phyloP scores from a whole-genome alignment of 202 grass and related monocot genomes.

The Elaeis oleifera region DNA sequence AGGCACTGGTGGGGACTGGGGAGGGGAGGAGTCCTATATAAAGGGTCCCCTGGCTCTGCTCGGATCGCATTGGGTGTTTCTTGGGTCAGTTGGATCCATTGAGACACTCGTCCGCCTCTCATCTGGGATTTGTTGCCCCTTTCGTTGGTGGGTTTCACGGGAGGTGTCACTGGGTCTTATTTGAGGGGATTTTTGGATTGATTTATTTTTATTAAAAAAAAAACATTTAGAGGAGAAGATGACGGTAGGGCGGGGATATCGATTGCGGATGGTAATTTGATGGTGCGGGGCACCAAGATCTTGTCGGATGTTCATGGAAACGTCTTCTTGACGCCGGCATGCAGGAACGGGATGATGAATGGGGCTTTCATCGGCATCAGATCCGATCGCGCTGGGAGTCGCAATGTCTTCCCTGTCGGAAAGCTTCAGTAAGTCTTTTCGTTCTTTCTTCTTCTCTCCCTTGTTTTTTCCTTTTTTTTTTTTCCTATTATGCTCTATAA shows the following conservation, averaged over 20 bases:
- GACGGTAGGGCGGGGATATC: conserved; percentile 58
- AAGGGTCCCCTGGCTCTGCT: too few species aligned
- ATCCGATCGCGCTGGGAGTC: conserved; percentile 31
- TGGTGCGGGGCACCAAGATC: conserved; percentile 40
- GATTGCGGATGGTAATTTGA: conserved; percentile 49
- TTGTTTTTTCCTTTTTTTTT: background rate
- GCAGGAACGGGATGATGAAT: conserved; percentile 33
- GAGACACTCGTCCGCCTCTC: too few species aligned
- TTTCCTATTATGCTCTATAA: too few species aligned
- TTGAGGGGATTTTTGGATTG: too few species aligned
- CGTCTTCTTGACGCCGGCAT: conserved; percentile 45
- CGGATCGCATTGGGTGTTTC: too few species aligned
- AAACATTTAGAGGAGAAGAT: conserved; percentile 15
- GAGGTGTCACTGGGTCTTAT: too few species aligned
- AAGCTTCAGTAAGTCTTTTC: conserved; percentile 49
- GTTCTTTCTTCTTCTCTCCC: background rate
- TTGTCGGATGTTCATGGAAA: conserved; percentile 46
- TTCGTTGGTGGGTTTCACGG: background rate
- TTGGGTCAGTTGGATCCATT: too few species aligned
- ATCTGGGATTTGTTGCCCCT: too few species aligned
- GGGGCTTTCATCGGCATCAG: conserved; percentile 56
- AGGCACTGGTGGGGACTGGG: too few species aligned
- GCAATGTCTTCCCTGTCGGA: conserved; percentile 59
- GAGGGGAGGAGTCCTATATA: too few species aligned
- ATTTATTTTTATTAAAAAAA: background rate